Conservation (phyloP, 345 rosid genomes). For the Linum tenue region DNA sequence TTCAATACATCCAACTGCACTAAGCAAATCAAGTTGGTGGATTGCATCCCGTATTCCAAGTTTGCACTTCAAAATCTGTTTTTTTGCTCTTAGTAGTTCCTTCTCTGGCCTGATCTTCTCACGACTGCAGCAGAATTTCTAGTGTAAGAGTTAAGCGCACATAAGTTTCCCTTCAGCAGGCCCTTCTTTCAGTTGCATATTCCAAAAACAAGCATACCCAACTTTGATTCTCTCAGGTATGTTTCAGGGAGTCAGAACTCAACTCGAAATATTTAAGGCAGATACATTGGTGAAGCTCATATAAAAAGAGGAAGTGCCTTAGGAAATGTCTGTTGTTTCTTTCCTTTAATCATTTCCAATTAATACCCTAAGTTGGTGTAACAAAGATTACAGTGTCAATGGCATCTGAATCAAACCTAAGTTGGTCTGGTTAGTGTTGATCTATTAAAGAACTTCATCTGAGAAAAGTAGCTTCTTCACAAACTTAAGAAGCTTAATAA, state of each 20-base stretch:
- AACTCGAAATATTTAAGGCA: not conserved
- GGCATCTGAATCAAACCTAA: not conserved
- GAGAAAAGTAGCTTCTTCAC: not conserved
- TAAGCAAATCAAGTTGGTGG: conserved; percentile 67
- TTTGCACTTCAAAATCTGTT: conserved; percentile 80
- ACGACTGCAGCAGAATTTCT: conserved; percentile 43
- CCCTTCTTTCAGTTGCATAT: not conserved
- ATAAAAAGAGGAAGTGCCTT: not conserved
- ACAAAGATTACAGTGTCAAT: too few species aligned
- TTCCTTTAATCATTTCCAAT: not conserved
- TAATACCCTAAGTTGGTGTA: not conserved
- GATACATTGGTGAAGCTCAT: not conserved
- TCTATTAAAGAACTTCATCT: not conserved
- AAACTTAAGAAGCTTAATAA: not conserved
- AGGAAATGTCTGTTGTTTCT: not conserved
- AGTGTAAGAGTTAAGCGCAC: not conserved
- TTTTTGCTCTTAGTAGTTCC: conserved; percentile 78
- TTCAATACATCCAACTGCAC: conserved; percentile 76
- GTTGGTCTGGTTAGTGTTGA: not conserved
- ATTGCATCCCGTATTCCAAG: conserved; percentile 89
- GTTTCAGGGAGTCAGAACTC: not conserved
- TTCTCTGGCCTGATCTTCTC: conserved; percentile 90
- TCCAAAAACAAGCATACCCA: not conserved
- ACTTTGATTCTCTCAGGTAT: not conserved
- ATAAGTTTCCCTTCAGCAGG: not conserved